Conservation (phyloP, 2,329 filamentous ascomycete species). For the Plenodomus tracheiphilus region DNA sequence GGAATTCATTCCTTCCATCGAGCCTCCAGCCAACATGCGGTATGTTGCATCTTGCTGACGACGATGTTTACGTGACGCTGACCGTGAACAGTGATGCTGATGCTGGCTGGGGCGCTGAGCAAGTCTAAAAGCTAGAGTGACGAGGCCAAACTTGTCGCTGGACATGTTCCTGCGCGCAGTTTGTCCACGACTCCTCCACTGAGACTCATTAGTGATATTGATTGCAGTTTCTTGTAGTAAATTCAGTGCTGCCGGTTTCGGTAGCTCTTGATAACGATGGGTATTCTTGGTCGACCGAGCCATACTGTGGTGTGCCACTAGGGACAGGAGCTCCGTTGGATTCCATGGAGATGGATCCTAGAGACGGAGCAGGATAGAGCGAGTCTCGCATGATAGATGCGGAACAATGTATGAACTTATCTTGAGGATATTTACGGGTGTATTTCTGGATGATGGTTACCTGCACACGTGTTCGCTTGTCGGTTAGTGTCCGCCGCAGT, state of each 20-base stretch:
- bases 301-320: neutral
- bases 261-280: constrained; percentile 4
- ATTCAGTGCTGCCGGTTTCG: constrained; percentile 10
- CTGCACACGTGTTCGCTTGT: constrained; percentile 23
- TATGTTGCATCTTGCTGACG: constrained; percentile 21
- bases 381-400: neutral
- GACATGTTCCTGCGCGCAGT: constrained; percentile 22
- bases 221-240: constrained; percentile 17
- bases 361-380: neutral
- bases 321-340: neutral
- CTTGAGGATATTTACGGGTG: neutral
- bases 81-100: constrained; percentile 51
- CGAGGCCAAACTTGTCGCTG: constrained; percentile 28
- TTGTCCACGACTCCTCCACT: constrained; percentile 2
- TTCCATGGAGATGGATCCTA: neutral
- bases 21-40: constrained; percentile 59
- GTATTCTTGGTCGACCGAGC: neutral
- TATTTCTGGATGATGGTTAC: neutral
- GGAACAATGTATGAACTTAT: neutral
- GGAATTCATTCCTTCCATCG: constrained; percentile 56
- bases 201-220: constrained; percentile 5
- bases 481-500: constrained; percentile 25
- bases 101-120: constrained; percentile 57
- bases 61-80: constrained; percentile 6
- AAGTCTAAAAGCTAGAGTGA: constrained; percentile 46